Conservation (phyloP, 208 protist species). For the Entamoeba histolytica region DNA sequence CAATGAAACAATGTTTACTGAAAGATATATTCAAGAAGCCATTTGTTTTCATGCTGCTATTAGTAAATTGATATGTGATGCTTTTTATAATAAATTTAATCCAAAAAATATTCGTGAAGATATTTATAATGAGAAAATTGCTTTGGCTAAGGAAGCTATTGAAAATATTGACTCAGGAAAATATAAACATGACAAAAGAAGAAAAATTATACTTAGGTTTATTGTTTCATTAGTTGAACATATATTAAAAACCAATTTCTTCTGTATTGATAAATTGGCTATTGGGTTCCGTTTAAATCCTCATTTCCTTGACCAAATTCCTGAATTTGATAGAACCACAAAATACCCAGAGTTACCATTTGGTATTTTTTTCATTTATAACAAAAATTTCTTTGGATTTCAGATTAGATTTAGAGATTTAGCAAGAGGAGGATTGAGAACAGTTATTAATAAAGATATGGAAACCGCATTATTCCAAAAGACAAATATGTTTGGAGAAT, state of each 20-base stretch:
- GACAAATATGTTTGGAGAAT: neutral
- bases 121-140: neutral
- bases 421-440: neutral
- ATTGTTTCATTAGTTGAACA: neutral
- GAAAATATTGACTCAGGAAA: neutral
- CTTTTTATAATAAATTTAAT: neutral
- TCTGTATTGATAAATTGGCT: neutral
- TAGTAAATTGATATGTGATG: neutral
- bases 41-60: neutral
- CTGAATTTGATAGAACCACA: neutral
- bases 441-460: neutral
- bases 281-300: neutral
- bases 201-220: neutral
- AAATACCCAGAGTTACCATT: neutral
- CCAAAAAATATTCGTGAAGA: neutral
- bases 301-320: neutral
- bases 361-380: neutral
- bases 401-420: neutral
- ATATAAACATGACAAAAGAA: neutral
- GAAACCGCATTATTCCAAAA: neutral
- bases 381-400: neutral
- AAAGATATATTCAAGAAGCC: neutral
- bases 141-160: neutral
- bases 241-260: neutral
- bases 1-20: neutral